A percentile compares a stretch with the other conserved stretches of the same genome.
Conservation (phyloP, 352 stramenopile species). For the Phytophthora europaea region DNA sequence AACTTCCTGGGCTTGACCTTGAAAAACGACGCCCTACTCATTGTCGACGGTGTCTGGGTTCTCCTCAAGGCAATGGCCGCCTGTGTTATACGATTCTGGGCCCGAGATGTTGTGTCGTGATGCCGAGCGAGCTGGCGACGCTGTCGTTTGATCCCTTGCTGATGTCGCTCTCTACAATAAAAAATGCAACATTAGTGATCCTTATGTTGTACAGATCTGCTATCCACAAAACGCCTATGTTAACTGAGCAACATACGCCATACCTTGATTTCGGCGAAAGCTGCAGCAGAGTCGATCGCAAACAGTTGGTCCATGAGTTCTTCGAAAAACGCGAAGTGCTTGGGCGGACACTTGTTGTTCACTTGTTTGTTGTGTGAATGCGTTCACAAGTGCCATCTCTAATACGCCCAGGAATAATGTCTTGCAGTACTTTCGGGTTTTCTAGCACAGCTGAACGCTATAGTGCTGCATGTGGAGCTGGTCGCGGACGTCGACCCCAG, state of each 20-base stretch:
- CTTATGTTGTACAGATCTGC: no score
- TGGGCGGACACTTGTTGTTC: slow-evolving; percentile 6
- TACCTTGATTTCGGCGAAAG: not conserved
- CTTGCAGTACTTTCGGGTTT: slow-evolving; percentile 12
- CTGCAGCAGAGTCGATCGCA: not conserved
- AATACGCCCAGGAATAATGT: slow-evolving; percentile 14
- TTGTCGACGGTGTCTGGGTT: not conserved
- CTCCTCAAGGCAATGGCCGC: not conserved
- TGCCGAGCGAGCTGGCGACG: not conserved
- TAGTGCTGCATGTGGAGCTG: not conserved
- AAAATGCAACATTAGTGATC: no score
- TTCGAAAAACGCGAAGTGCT: slow-evolving; percentile 19
- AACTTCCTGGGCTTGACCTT: not conserved
- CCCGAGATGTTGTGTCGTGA: no score
- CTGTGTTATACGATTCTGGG: no score
- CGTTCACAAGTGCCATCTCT: slow-evolving; percentile 15
- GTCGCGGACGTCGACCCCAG: slow-evolving; percentile 4
- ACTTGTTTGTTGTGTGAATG: slow-evolving; percentile 17
- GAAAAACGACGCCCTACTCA: not conserved
- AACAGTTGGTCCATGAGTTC: not conserved
- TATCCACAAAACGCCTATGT: not conserved
- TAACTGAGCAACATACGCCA: not conserved
- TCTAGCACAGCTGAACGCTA: slow-evolving; percentile 7
- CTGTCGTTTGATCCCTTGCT: not conserved
- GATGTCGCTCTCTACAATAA: no score